Base-by-base conservation (phyloP, 805 yeast species). In the Brettanomyces nanus region DNA sequence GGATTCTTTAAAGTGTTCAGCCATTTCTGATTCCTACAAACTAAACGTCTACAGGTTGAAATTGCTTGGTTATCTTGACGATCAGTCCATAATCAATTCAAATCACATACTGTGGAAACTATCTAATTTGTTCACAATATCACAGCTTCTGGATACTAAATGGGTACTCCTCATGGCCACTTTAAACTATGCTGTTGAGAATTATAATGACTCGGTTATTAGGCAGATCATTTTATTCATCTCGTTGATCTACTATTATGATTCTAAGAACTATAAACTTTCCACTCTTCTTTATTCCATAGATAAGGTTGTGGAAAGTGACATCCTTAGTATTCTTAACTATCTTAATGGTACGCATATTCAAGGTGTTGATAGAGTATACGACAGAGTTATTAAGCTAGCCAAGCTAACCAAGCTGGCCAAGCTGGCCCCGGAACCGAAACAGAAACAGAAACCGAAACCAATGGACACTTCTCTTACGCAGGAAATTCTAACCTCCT, bases 281-380 rank as follows among this genome's bases (percentile, higher is more conserved):
- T 47, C 52, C 4, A 30, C 46, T 17, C 36, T 47, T 22, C 32
- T 47, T 13, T 44, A 44, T 33, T 18, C 40, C 4, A 41, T 47
- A 35, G 28, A 28, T n/a, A 38, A 40, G 35, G 38, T 45, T 21
- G 22, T 37, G 7, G 49, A 44, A 20, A 40, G 45, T 14, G 52
- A 47, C 21, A 42, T 47, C 22, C 4, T 47, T 14, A 45, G 48
- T 11, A 33, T 47, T 20, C 35, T 46, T 33, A 47, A 47, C 37
- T 47, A 42, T 33, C 39, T 47, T 36, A 36, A 42, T 14, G 35
- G 31, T 17, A 30, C 28, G 6, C 14, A n/a, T n/a, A n/a, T n/a
- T n/a, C n/a, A n/a, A n/a, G 26, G 26, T 9, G 7, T 11, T 9
- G 26, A 23, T 23, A 9, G 10, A 9, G 7, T 11, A 11, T 23